Conservation (phyloP, 2,329 filamentous ascomycete genomes). For the Xylariaceae sp. region DNA sequence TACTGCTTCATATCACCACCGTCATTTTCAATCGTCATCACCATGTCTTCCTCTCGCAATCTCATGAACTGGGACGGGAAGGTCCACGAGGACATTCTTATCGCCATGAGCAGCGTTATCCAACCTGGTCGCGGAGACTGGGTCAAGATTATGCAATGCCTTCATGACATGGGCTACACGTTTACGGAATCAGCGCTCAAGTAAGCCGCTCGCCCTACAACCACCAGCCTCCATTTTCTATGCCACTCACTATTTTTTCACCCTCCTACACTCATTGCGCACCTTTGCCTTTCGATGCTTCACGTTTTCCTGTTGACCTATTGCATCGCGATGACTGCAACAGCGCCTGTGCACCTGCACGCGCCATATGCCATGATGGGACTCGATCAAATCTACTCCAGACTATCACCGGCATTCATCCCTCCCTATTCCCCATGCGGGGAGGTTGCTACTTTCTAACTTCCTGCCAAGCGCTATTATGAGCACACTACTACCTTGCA, state of each 20-base stretch:
- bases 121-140: conserved; percentile 4
- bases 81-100: conserved; percentile 18
- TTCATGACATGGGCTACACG: conserved; percentile 12
- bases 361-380: too few relatives aligned
- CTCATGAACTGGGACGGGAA: conserved; percentile 13
- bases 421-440: too few relatives aligned
- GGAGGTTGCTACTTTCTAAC: too few relatives aligned
- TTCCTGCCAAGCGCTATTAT: too few relatives aligned
- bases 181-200: conserved; percentile 17
- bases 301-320: too few relatives aligned
- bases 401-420: too few relatives aligned
- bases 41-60: conserved; percentile 4
- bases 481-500: neutral
- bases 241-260: neutral
- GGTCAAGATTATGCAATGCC: conserved; percentile 5
- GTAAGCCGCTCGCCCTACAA: conserved; percentile 3
- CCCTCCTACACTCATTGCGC: conserved; percentile 40
- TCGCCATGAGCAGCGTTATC: neutral
- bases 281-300: too few relatives aligned
- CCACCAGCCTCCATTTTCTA: neutral
- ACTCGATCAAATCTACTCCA: too few relatives aligned
- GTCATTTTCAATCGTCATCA: neutral
- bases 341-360: too few relatives aligned
- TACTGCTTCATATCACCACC: neutral
- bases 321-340: too few relatives aligned